Evolutionary conservation across 495 filamentous ascomycete genomes (phyloP), one percentile per base, ranked within the genome.

Genomic region (Neurospora africana): DNA sequence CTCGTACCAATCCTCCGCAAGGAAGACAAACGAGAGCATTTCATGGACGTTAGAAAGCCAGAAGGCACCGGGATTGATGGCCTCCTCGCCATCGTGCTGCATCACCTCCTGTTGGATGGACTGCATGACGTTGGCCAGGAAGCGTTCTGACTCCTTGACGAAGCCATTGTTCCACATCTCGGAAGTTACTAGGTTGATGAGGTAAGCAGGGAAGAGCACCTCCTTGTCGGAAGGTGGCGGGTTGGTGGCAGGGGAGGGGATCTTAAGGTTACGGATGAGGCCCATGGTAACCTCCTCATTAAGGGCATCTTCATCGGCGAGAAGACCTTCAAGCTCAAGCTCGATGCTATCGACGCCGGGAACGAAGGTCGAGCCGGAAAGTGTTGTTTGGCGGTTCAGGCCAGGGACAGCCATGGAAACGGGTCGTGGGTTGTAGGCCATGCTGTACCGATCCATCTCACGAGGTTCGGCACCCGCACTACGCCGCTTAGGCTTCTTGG

Each of bases 91-190:
- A 71, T 98, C 94, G 77, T 98, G 93, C 75, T 97, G 91, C 96
- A 98, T 98, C 68, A 99, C 95, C 78, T 98, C 95, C 78, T 98
- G 95, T 78, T 99, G 95, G 76, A 99, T 97, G 23, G 93, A 96
- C 79, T 98, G 95, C 95, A 99, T 99, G 75, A 99, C 95, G 79
- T 98, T 99, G 72, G 95, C 95, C 70, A 99, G 84, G 85, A 99
- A 99, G 71, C 94, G 92, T 83, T 99, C 95, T 30, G 95, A 98
- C 83, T 99, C 95, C 84, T 99, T 98, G 74, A 99, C 96, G 79
- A 97, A 99, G 35, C 95, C 95, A 77, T 99, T 99, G 85, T 99
- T 99, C 95, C 95, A 99, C 95, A 99, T 99, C 83, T 99, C 95
- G 15, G 93, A 97, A 17, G 95, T 99, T 67, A 99, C 95, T 38